phyloP scores from a whole-genome alignment of 208 protist genomes.

The Crithidia thermophila region DNA sequence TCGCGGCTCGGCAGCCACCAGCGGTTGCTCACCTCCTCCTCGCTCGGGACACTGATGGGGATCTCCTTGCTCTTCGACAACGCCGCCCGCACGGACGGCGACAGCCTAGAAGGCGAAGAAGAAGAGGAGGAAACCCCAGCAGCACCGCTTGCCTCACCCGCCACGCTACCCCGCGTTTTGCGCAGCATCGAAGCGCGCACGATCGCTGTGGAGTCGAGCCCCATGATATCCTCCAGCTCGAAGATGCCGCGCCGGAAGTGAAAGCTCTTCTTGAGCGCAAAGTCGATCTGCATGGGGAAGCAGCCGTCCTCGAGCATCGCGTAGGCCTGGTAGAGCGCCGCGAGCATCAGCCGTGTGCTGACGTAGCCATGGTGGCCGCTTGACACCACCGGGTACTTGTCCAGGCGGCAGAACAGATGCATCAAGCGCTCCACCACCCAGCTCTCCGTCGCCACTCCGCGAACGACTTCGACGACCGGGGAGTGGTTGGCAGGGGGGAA shows the following conservation, averaged over 20 bases:
- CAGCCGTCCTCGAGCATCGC: constrained; percentile 86
- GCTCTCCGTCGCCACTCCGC: constrained; percentile 39
- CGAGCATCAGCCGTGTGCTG: constrained; percentile 74
- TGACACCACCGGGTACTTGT: constrained; percentile 79
- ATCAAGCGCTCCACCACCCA: constrained; percentile 56
- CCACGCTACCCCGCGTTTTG: too few relatives aligned
- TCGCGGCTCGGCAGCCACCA: constrained; percentile 39
- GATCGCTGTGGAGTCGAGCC: constrained; percentile 69
- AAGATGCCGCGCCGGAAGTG: constrained; percentile 83
- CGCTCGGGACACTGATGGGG: constrained; percentile 15
- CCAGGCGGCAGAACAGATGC: constrained; percentile 49
- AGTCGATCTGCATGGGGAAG: constrained; percentile 82
- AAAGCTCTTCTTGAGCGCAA: constrained; percentile 54
- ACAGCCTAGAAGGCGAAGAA: too few relatives aligned
- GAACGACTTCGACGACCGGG: constrained; percentile 80
- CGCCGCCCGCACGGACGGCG: too few relatives aligned
- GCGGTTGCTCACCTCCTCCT: constrained; percentile 26
- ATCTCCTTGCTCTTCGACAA: constrained; percentile 8
- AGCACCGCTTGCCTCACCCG: background rate
- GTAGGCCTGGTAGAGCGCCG: constrained; percentile 74
- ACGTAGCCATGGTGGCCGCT: constrained; percentile 69
- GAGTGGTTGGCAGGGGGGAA: constrained; percentile 84
- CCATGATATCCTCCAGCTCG: constrained; percentile 82
- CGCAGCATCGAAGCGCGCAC: constrained; percentile 24
- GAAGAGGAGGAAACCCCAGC: background rate